Evolutionary conservation across 2,329 filamentous ascomycete species (phyloP), one percentile per base, ranked within the genome.

Genomic region (Tolypocladium tropicale): DNA sequence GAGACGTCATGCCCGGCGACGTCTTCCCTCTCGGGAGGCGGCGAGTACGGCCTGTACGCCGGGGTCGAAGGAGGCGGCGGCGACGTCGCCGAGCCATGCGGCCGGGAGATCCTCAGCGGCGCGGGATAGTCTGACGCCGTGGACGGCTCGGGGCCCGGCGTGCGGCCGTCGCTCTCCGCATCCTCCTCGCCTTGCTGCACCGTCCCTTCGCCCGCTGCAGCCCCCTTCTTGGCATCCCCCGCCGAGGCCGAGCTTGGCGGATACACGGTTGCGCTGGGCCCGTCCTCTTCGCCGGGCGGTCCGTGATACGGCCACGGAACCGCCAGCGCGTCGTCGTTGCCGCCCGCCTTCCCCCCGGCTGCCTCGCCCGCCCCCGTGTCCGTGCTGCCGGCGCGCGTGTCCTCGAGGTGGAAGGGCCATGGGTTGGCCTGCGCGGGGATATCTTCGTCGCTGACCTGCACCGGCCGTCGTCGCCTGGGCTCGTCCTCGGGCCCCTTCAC

Each of bases 231-330:
- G 4, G 6, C 46, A 5, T 33, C 9, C 21, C 28, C 28, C 3
- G 46, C 12, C 10, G 46, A n/a, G 3, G 46, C 46, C 5, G 46
- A 28, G 9, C 7, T 16, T 10, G 18, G 51, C 14, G 57, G 55
- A 52, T 57, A 49, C 4, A 58, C 23, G 12, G 54, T 56, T 28
- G 57, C 55, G 10, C 55, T 55, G n/a, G 55, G 51, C 21, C 51
- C 55, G 28, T 61, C 58, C 16, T 57, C 52, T 2, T 32, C 55
- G 21, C 30, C 23, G 14, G 54, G 34, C 12, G 66, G 62, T 3
- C 68, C 67, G 58, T 68, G 64, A 36, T 69, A 72, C 18, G 69
- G 61, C 68, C 69, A 71, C 11, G 69, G 68, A 43, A 70, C 67
- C 34, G 68, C 69, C 57, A 57, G 48, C 34, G 56, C 54, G 7